Evolutionary conservation across 2,329 filamentous ascomycete genomes (phyloP), one percentile per base, ranked within the genome.

Genomic region (Gaeumannomyces sp.): DNA sequence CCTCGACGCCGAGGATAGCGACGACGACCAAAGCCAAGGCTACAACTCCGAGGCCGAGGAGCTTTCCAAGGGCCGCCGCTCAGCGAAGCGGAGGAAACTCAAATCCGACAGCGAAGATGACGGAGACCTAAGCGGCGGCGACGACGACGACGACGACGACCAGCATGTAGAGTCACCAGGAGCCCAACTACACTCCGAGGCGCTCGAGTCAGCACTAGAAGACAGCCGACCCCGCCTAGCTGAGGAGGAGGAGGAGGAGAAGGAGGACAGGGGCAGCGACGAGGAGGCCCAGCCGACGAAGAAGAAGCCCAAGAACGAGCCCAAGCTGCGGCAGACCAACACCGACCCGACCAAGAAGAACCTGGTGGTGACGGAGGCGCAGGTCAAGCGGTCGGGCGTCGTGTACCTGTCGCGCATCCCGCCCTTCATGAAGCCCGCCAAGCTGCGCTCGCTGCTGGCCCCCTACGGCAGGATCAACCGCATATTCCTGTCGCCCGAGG

Each of bases 341-440:
- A 57, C 63, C 63, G 83, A 81, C 69, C 79, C 83, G 57, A 76
- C 90, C 58, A 86, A 89, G 73, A 88, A 90, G 77, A 89, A 91
- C 72, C 83, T 91, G 61, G 83, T 89, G 56, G 81, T 82, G 6
- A 84, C 86, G 14, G 85, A 87, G 67, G 83, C 83, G 50, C 86
- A 87, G 28, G 82, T 89, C 66, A 86, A 85, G 70, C 89, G 88
- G 73, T 92, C 90, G 0, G 92, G 92, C 68, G 90, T 96, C 16
- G 81, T 95, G 66, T 96, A 95, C 77, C 82, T 96, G 67, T 94
- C 91, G 5, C 87, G 92, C 66, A 86, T 95, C 68, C 92, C 92
- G 4, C 92, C 92, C 0, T 96, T 93, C 76, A 95, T 96, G 91
- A 93, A 93, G 72, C 91, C 91, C 8, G 80, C 82, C 63, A 93